phyloP scores from a whole-genome alignment of 352 stramenopile species.

The Globisporangium mamillatum region DNA sequence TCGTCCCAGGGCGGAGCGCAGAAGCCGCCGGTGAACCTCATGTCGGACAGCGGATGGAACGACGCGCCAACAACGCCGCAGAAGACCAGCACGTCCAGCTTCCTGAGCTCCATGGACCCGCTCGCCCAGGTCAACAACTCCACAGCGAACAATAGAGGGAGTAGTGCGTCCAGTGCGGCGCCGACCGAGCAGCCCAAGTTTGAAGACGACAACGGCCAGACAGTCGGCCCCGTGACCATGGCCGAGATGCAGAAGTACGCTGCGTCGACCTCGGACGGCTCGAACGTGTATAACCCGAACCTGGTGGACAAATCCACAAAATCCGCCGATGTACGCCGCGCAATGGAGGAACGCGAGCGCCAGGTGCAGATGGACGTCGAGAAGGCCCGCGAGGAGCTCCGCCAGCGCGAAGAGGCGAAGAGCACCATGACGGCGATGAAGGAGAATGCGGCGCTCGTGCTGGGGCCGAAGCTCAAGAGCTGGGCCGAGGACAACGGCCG shows the following conservation, averaged over 20 bases:
- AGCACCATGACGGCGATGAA: slow-evolving; percentile 65
- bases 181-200: slow-evolving; percentile 60
- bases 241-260: slow-evolving; percentile 75
- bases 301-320: slow-evolving; percentile 85
- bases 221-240: slow-evolving; percentile 77
- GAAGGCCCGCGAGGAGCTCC: slow-evolving; percentile 67
- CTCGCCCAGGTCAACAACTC: slow-evolving; percentile 31
- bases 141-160: slow-evolving; percentile 9
- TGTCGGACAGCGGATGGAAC: slow-evolving; percentile 58
- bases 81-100: slow-evolving; percentile 35
- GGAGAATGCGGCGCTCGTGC: slow-evolving; percentile 45
- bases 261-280: slow-evolving; percentile 67
- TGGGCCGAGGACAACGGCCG: slow-evolving; percentile 87
- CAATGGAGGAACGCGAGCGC: slow-evolving; percentile 82
- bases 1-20: slow-evolving; percentile 8
- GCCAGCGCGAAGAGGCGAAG: slow-evolving; percentile 61
- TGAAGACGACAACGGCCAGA: slow-evolving; percentile 76
- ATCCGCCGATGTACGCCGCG: slow-evolving; percentile 63
- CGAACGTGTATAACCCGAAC: slow-evolving; percentile 85
- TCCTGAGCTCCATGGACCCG: slow-evolving; percentile 69
- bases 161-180: slow-evolving; percentile 2
- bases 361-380: slow-evolving; percentile 72
- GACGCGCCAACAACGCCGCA: slow-evolving; percentile 31
- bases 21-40: slow-evolving; percentile 60
- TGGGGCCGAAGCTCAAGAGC: slow-evolving; percentile 72